These are phyloP conservation scores for Raphanus raphanistrum DNA, from an alignment of 345 rosid genomes.

Conservation along the genomic window DNA sequence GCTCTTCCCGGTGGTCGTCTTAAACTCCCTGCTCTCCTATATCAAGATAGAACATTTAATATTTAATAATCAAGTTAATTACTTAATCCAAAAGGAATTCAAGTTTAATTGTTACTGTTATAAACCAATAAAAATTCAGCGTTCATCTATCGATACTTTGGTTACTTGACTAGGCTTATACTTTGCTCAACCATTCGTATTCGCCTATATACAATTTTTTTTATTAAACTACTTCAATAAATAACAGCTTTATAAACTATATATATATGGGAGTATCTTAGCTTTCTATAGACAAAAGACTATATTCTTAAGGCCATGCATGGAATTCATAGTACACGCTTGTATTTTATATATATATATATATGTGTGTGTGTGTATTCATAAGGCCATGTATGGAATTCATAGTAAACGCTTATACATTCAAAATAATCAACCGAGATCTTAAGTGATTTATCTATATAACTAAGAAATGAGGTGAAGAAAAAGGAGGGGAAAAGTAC, in stretches of 20 bases:
- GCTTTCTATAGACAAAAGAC: neutral
- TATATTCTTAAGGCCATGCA: neutral
- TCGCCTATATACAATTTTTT: neutral
- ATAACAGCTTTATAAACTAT: neutral
- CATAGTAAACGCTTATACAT: neutral
- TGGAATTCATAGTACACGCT: neutral
- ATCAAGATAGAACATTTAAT: conserved; percentile 4
- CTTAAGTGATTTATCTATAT: neutral
- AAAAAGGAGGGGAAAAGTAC: neutral
- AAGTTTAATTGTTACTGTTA: neutral
- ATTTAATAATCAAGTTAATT: neutral
- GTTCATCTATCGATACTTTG: neutral
- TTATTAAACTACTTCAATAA: neutral
- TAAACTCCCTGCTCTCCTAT: conserved; percentile 42
- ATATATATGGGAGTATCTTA: too few relatives aligned
- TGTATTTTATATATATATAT: neutral
- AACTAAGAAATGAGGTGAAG: conserved; percentile 9
- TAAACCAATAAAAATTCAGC: neutral
- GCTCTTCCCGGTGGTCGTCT: conserved; percentile 36
- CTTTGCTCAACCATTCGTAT: neutral
- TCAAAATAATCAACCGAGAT: neutral
- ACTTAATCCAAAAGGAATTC: conserved; percentile 5
- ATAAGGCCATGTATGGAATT: neutral
- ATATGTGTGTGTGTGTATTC: too few relatives aligned
- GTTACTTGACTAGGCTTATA: neutral